Conservation (phyloP, 2,329 filamentous ascomycete genomes). For the Pseudogymnoascus sp. region DNA sequence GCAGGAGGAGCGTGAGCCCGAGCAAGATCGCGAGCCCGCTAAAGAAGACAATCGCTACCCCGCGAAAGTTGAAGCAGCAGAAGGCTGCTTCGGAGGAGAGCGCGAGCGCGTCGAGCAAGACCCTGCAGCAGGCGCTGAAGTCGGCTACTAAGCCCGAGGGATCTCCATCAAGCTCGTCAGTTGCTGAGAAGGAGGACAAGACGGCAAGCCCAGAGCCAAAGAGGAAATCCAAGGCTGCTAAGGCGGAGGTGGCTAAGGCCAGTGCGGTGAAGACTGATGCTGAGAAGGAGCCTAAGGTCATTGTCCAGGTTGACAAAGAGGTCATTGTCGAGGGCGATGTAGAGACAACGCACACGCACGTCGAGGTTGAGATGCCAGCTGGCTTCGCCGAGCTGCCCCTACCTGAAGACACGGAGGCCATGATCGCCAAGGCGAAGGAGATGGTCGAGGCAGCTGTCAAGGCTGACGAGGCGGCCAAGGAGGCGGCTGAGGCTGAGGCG, state of each 20-base stretch:
- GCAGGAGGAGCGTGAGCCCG: constrained; percentile 52
- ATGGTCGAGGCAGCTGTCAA: constrained; percentile 74
- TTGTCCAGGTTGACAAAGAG: constrained; percentile 63
- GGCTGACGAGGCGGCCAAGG: constrained; percentile 36
- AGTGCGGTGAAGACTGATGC: constrained; percentile 34
- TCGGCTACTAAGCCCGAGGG: constrained; percentile 29
- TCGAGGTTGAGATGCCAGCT: constrained; percentile 69
- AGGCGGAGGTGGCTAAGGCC: constrained; percentile 21
- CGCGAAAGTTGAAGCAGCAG: constrained; percentile 40
- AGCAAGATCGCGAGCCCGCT: constrained; percentile 43
- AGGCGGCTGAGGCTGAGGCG: constrained; percentile 30
- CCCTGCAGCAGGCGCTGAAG: constrained; percentile 41
- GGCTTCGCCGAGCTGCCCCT: constrained; percentile 60
- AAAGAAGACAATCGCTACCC: constrained; percentile 22
- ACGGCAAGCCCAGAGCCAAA: not conserved
- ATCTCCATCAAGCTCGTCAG: not conserved
- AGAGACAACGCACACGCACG: constrained; percentile 64
- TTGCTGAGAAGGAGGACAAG: not conserved
- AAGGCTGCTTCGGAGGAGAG: constrained; percentile 42
- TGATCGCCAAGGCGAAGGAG: constrained; percentile 78
- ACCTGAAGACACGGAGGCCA: constrained; percentile 69
- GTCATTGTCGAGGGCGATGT: constrained; percentile 48
- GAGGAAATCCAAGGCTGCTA: constrained; percentile 11
- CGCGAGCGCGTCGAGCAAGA: constrained; percentile 40
- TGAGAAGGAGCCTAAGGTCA: constrained; percentile 51